Evolutionary conservation across 2,329 filamentous ascomycete genomes (phyloP), one percentile per base, ranked within the genome.

Genomic region (Cercospora canescens): DNA sequence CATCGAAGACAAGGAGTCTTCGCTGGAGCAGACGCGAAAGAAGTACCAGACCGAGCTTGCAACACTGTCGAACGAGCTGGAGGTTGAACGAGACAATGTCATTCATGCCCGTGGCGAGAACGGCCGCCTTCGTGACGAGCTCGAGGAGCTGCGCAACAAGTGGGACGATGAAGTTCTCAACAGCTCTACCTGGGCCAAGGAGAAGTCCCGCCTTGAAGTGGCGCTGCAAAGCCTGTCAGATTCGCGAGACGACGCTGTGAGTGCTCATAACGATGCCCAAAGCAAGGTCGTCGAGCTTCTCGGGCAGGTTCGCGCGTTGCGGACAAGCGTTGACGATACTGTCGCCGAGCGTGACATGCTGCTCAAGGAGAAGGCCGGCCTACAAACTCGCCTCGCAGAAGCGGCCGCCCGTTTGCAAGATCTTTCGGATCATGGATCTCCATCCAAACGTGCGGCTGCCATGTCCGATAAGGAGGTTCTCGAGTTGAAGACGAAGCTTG

Each of bases 131-230:
- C 90, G 94, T n/a, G 94, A 98, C 77, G 95, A 99, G 79, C 88
- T 98, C 26, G 95, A 99, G 73, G 93, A 97, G 74, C 86, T 98
- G 65, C 89, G 95, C 71, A 93, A 90, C 72, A 98, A 98, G 81
- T 98, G 95, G 94, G 95, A 99, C 75, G 93, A 98, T 73, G 94
- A 99, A 80, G 93, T 98, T 11, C 87, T 98, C 72, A 98, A 98
- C 81, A 96, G 93, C 79, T 96, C 93, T 16, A 97, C 94, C 0
- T 98, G 95, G 94, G 94, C 94, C 12, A 99, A 99, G 82, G 94
- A 99, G 81, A 98, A 98, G 83, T 87, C 93, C 16, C 90, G 94
- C 16, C 85, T 99, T 45, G 94, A 98, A 77, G 88, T 93, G 67
- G 96, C 93, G 5, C 84, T 99, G 62, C 89, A 94, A 59, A 93